phyloP scores from a whole-genome alignment of 768 basidiomycete genomes.

The Boletus sp. region DNA sequence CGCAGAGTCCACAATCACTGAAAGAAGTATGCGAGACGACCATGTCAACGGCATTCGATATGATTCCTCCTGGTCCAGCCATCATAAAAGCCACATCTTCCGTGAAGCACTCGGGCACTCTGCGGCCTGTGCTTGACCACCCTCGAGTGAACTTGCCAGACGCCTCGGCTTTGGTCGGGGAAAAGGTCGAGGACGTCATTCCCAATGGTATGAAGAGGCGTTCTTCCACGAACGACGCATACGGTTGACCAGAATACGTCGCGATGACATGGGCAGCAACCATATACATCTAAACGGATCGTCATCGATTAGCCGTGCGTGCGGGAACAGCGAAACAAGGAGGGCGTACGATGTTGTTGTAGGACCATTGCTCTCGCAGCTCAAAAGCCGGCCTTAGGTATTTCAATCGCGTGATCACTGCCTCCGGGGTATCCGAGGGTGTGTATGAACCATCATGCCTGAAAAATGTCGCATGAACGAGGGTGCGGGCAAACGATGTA shows the following conservation, averaged over 20 bases:
- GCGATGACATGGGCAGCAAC: conserved; percentile 33
- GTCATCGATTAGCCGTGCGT: too few species aligned
- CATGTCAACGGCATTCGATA: conserved; percentile 42
- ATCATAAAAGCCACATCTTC: conserved; percentile 23
- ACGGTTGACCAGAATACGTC: conserved; percentile 16
- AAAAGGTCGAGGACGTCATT: conserved; percentile 42
- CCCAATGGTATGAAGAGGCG: conserved; percentile 30
- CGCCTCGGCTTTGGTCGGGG: conserved; percentile 28
- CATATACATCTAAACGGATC: conserved; percentile 7
- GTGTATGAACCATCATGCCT: too few species aligned
- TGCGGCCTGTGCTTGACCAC: conserved; percentile 32
- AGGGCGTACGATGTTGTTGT: too few species aligned
- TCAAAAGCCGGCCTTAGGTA: too few species aligned
- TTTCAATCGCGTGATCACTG: too few species aligned
- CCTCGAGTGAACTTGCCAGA: conserved; percentile 33
- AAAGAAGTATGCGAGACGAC: conserved; percentile 1
- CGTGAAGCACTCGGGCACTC: conserved; percentile 32
- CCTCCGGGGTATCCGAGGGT: too few species aligned
- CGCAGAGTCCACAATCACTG: background rate
- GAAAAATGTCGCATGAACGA: too few species aligned
- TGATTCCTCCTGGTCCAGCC: conserved; percentile 43
- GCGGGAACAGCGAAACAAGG: background rate
- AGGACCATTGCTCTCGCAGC: too few species aligned
- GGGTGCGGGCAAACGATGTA: too few species aligned
- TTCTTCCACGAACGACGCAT: too few species aligned